Base-by-base conservation (phyloP, 208 protist species). In the Wallacemonas collosoma region DNA sequence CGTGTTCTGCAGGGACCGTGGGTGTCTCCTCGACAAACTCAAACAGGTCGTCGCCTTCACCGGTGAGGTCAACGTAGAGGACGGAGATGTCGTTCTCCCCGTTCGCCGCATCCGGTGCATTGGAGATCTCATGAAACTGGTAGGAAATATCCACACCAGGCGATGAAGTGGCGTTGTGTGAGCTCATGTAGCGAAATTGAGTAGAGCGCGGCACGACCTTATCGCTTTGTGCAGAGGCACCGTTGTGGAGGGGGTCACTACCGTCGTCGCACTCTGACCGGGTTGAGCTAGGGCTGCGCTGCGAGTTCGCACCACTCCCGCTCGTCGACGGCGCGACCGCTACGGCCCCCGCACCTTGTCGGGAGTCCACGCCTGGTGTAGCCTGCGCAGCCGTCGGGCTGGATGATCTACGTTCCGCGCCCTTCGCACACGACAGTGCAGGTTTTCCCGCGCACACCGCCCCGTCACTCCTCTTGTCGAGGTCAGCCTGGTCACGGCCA, bases 131-230 rank as follows among this genome's bases (percentile, higher is more conserved):
- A 7, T 48, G 41, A n/a, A 65, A 65, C 43, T 65, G 60, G 60
- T 65, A 65, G n/a, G 60, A 65, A 7, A 48, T 35, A n/a, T 65
- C 15, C 14, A n/a, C 60, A 41, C 26, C 60, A 3, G 38, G 38
- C 3, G 60, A 38, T 4, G 60, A 65, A 9, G n/a, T 8, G 3
- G 60, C 60, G 14, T 65, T 8, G 40, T 7, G 9, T 3, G 60
- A 65, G 60, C 26, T 65, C 4, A 41, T 65, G 60, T 65, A 51
- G 60, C 60, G 60, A 26, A 65, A 65, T 3, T 65, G n/a, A 51
- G 50, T n/a, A 4, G 60, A 65, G 3, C 50, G 15, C 11, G 0
- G 15, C n/a, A 50, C 3, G 11, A 26, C 11, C 4, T 17, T n/a
- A 38, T 45, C 40, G 43, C 41, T 65, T 9, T 7, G n/a, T 4